Percentiles rank a stretch among this genome's conserved stretches.
Conservation (phyloP, 1,284 basidiomycete genomes). For the Neolentinus lepideus region DNA sequence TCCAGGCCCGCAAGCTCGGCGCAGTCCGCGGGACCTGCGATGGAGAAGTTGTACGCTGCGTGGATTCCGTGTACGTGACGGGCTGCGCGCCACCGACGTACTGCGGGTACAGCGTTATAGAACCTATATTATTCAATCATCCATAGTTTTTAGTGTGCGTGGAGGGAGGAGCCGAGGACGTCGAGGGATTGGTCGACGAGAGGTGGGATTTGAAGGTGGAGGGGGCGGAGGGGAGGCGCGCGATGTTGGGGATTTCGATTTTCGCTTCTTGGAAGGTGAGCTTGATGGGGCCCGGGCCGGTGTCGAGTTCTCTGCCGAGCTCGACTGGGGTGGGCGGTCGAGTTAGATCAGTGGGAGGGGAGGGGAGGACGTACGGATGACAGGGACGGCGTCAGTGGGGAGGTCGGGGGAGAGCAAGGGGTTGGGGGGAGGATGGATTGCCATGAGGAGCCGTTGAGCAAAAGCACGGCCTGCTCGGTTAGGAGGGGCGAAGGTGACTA, state of each 20-base stretch:
- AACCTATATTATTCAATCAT: neutral
- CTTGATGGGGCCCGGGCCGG: neutral
- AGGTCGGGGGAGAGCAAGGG: neutral
- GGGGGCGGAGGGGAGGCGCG: neutral
- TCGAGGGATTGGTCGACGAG: neutral
- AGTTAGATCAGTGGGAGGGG: neutral
- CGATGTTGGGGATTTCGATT: neutral
- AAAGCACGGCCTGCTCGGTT: neutral
- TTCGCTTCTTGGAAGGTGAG: neutral
- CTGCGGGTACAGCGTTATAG: neutral
- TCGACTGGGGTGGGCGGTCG: neutral
- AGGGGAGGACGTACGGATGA: neutral
- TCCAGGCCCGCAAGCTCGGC: neutral
- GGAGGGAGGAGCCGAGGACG: neutral
- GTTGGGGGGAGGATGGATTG: neutral
- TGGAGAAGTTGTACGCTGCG: neutral
- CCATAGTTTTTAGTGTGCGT: too few relatives aligned
- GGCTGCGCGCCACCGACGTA: neutral
- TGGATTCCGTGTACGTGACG: neutral
- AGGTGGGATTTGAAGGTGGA: neutral
- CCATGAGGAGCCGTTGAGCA: neutral
- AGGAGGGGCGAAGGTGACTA: neutral
- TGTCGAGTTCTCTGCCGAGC: neutral
- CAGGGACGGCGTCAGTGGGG: neutral
- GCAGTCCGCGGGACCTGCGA: neutral